These are phyloP conservation scores for Panaeolus papilionaceus DNA, from an alignment of 768 basidiomycete species.

Conservation along the genomic window DNA sequence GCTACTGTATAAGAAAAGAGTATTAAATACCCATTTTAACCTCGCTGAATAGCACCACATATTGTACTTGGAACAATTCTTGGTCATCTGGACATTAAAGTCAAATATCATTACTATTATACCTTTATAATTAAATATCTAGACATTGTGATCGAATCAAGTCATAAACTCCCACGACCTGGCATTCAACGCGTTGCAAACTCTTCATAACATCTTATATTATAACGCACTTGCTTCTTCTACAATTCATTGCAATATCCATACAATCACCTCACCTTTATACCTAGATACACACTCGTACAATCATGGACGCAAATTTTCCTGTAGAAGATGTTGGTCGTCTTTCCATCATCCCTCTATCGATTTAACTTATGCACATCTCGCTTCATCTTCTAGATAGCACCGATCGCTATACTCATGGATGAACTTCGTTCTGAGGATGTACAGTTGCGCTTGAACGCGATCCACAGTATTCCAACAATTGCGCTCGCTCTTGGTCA, in stretches of 20 bases:
- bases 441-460: conserved; percentile 93
- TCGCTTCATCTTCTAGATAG: conserved; percentile 58
- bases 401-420: conserved; percentile 96
- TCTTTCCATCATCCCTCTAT: conserved; percentile 21
- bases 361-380: conserved; percentile 30
- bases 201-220: conserved; percentile 27
- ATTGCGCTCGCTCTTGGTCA: conserved; percentile 97
- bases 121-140: no score
- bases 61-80: no score
- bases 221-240: background rate
- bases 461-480: conserved; percentile 96
- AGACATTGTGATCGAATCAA: conserved; percentile 9
- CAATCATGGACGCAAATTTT: conserved; percentile 71
- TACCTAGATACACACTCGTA: conserved; percentile 14
- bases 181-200: conserved; percentile 22
- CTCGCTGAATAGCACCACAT: no score
- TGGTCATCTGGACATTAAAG: no score
- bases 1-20: no score
- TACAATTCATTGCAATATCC: background rate
- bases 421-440: conserved; percentile 98
- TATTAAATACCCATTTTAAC: no score
- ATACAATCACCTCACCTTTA: background rate
- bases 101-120: no score
- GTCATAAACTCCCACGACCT: conserved; percentile 23
- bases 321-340: conserved; percentile 70